Conservation (phyloP, 768 basidiomycete genomes). For the Serendipita sp. region DNA sequence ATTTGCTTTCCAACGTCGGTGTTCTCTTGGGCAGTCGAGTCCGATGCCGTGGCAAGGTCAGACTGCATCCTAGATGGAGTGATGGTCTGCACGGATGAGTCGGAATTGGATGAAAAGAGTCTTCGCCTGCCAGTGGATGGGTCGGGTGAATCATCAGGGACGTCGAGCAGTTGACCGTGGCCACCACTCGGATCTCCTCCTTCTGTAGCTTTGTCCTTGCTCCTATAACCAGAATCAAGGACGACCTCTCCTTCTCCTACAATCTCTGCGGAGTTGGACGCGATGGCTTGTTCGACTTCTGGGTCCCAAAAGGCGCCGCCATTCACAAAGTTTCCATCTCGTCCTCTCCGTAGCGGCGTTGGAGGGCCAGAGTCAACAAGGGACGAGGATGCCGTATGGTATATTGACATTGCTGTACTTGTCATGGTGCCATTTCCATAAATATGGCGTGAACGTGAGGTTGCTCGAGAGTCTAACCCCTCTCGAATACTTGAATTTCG, state of each 20-base stretch:
- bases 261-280: conserved; percentile 26
- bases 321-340: neutral
- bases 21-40: conserved; percentile 7
- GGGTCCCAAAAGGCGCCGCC: neutral
- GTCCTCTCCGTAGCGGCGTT: neutral
- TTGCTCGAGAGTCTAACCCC: conserved; percentile 27
- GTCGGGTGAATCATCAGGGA: neutral
- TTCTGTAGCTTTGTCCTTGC: neutral
- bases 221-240: neutral
- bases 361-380: conserved; percentile 30
- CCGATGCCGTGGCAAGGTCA: neutral
- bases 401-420: conserved; percentile 45
- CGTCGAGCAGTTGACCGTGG: neutral
- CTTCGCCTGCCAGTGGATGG: neutral
- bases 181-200: neutral
- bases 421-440: conserved; percentile 31
- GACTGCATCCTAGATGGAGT: neutral
- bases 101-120: conserved; percentile 2
- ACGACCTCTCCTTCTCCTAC: neutral
- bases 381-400: conserved; percentile 70
- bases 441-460: conserved; percentile 25
- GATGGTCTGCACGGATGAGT: neutral
- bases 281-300: conserved; percentile 18
- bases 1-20: conserved; percentile 15
- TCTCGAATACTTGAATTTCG: neutral